These are phyloP conservation scores for Berberis vulgaris DNA, from an alignment of 164 flowering plant species.

Conservation along the genomic window DNA sequence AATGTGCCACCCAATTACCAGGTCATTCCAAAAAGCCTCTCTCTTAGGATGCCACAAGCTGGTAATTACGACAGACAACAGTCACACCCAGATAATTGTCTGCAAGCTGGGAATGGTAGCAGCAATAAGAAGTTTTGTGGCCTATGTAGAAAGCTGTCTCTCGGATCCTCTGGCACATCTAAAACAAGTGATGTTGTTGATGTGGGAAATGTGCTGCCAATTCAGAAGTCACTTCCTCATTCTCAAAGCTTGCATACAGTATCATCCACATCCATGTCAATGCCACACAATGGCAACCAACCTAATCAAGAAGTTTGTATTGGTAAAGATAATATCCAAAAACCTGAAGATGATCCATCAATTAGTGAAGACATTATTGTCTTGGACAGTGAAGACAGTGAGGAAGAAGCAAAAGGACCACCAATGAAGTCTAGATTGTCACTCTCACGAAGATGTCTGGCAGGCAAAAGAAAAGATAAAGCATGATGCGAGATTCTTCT, in stretches of 20 bases:
- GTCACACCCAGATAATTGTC: slow-evolving; percentile 1
- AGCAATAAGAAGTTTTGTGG: neutral
- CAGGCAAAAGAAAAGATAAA: too few species aligned
- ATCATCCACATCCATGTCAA: slow-evolving; percentile 5
- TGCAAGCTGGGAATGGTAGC: neutral
- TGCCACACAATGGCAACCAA: slow-evolving; percentile 1
- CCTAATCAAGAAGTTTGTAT: slow-evolving; percentile 6
- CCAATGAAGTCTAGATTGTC: slow-evolving; percentile 2
- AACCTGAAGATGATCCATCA: slow-evolving; percentile 13
- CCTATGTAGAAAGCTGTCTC: neutral
- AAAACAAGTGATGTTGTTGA: neutral
- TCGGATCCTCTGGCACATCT: slow-evolving; percentile 6
- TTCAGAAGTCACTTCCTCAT: slow-evolving; percentile 4
- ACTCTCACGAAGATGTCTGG: too few species aligned
- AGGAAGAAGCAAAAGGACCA: slow-evolving; percentile 33
- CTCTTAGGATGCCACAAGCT: slow-evolving; percentile 4
- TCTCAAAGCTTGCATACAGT: slow-evolving; percentile 6
- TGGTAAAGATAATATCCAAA: slow-evolving; percentile 5
- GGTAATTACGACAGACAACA: slow-evolving; percentile 2
- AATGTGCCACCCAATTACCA: slow-evolving; percentile 3
- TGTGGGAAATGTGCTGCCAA: neutral
- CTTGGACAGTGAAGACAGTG: slow-evolving; percentile 84
- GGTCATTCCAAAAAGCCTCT: neutral
- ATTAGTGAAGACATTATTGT: slow-evolving; percentile 36
- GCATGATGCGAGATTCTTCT: too few species aligned